These are phyloP conservation scores for Neofusicoccum sp. DNA, from an alignment of 2,329 filamentous ascomycete genomes.

Conservation along the genomic window DNA sequence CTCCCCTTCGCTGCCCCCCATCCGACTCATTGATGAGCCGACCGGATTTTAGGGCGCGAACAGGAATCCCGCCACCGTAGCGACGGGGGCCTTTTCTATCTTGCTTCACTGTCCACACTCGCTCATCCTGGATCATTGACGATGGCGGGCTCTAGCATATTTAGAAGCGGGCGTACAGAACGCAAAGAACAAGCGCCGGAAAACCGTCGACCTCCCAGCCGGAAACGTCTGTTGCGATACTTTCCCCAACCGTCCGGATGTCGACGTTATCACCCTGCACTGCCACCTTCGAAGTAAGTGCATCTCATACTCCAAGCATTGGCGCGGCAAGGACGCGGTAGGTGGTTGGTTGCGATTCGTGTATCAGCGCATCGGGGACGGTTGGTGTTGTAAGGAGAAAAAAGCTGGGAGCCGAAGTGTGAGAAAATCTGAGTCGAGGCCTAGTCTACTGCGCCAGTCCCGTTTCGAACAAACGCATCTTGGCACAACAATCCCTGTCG, in stretches of 20 bases:
- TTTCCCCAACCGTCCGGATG: too few relatives aligned
- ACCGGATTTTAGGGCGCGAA: slow-evolving; percentile 11
- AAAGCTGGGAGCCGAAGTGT: background rate
- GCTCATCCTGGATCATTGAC: slow-evolving; percentile 49
- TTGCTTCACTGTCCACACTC: slow-evolving; percentile 61
- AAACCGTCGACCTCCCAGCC: too few relatives aligned
- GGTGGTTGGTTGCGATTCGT: background rate
- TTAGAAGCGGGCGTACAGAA: slow-evolving; percentile 39
- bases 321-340: background rate
- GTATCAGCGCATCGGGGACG: background rate
- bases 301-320: slow-evolving; percentile 2
- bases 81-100: slow-evolving; percentile 27
- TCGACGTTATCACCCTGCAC: too few relatives aligned
- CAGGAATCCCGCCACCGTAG: slow-evolving; percentile 4
- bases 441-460: background rate
- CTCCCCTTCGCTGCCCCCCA: slow-evolving; percentile 11
- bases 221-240: background rate
- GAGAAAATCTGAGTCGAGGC: slow-evolving; percentile 10
- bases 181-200: too few relatives aligned
- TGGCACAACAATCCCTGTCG: background rate
- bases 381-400: background rate
- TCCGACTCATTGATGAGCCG: slow-evolving; percentile 13
- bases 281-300: background rate
- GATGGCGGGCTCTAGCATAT: slow-evolving; percentile 58
- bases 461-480: background rate